Percentiles rank a stretch among this genome's conserved stretches.
Evolutionary conservation across 2,329 filamentous ascomycete species (phyloP).

Genomic region (Septoria petroselini): DNA sequence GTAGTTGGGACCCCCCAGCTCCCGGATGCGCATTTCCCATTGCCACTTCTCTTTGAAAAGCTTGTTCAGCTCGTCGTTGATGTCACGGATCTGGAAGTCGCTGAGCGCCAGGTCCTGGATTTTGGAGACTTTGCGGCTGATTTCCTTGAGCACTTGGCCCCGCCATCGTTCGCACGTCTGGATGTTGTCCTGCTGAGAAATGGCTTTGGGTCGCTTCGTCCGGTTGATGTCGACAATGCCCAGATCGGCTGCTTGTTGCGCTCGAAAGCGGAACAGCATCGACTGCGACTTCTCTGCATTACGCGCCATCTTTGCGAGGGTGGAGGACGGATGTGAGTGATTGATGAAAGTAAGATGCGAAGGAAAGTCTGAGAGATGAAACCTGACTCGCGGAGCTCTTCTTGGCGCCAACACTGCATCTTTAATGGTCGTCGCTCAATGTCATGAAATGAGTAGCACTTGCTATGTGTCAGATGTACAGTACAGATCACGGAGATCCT

Average conservation of each 20-base stretch:
- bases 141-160: slow-evolving; percentile 93
- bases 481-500: too few relatives aligned
- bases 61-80: slow-evolving; percentile 99
- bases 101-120: slow-evolving; percentile 90
- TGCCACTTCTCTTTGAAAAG: slow-evolving; percentile 98
- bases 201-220: slow-evolving; percentile 83
- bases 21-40: slow-evolving; percentile 96
- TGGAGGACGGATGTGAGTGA: too few relatives aligned
- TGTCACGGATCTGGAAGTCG: slow-evolving; percentile 94
- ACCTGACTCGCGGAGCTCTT: too few relatives aligned
- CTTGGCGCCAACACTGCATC: too few relatives aligned
- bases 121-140: slow-evolving; percentile 91
- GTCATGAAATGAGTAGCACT: too few relatives aligned
- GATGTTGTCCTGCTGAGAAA: slow-evolving; percentile 81
- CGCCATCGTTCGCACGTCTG: slow-evolving; percentile 95
- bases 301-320: slow-evolving; percentile 59
- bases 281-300: slow-evolving; percentile 99
- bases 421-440: too few relatives aligned
- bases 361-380: too few relatives aligned
- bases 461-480: too few relatives aligned
- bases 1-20: slow-evolving; percentile 95
- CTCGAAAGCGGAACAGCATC: slow-evolving; percentile 99
- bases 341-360: too few relatives aligned
- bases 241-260: slow-evolving; percentile 90
- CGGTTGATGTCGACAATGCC: slow-evolving; percentile 93